Conservation (phyloP, 2,329 filamentous ascomycete species). For the Didymella keratinophila region DNA sequence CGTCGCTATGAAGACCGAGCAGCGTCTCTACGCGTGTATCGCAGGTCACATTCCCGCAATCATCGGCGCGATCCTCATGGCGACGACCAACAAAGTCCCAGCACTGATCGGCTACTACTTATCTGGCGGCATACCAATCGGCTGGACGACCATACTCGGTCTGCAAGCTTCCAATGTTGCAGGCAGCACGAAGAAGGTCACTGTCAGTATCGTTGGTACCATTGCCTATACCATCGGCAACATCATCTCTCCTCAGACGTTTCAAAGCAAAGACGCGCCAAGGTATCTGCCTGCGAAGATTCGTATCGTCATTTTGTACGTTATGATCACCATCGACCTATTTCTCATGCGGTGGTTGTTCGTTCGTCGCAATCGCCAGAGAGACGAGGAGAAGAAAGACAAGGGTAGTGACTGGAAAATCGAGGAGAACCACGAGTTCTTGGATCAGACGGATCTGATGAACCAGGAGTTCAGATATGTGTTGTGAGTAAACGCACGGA, state of each 20-base stretch:
- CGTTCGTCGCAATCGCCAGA: slow-evolving; percentile 26
- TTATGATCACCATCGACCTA: slow-evolving; percentile 44
- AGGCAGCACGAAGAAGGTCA: slow-evolving; percentile 48
- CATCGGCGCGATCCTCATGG: not conserved
- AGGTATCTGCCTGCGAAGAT: slow-evolving; percentile 49
- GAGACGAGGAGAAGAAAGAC: slow-evolving; percentile 23
- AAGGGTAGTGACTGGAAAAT: not conserved
- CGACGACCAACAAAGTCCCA: not conserved
- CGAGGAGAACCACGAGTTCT: slow-evolving; percentile 30
- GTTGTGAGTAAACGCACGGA: no score
- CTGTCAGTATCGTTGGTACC: slow-evolving; percentile 44
- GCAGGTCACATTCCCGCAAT: not conserved
- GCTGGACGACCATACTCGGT: slow-evolving; percentile 51
- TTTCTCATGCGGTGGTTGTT: slow-evolving; percentile 28
- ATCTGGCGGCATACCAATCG: slow-evolving; percentile 50
- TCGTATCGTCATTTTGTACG: slow-evolving; percentile 51
- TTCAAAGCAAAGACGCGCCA: slow-evolving; percentile 43
- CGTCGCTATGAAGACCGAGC: not conserved
- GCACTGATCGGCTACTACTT: slow-evolving; percentile 35
- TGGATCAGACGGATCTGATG: slow-evolving; percentile 29
- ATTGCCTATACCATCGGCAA: slow-evolving; percentile 53
- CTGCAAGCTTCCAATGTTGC: slow-evolving; percentile 44
- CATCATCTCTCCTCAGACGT: slow-evolving; percentile 55
- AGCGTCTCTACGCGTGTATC: not conserved
- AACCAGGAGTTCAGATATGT: slow-evolving; percentile 25